Base-by-base conservation (phyloP, 1,139 yeast genomes). In the Saccharomyces hybrid region DNA sequence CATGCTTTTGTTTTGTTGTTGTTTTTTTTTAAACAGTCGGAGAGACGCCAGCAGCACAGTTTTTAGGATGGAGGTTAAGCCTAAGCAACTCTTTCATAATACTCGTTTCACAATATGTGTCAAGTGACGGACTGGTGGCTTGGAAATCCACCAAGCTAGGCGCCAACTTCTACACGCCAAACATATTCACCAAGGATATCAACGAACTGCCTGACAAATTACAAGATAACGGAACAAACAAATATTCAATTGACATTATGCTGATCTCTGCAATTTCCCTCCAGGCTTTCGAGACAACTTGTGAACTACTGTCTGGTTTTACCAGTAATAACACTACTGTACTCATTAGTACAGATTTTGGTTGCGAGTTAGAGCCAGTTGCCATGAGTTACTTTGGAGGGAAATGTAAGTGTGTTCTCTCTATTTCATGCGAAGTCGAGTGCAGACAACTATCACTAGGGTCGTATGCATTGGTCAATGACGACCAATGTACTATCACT, bases 21-120 rank as follows among this genome's bases (percentile, higher is more conserved):
- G 0, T 6, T 51, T 54, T 25, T 51, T 50, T 16, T 38, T 41
- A 48, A 6, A 48, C 49, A 56, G 64, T 63, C 30, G 69, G 69
- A 50, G 69, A 65, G 13, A 60, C 68, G 13, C 67, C 69, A 20
- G 61, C 63, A 11, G 60, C 65, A 13, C 66, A 63, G 44, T 60
- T 65, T 49, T 30, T 62, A 44, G 64, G 67, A n/a, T 65, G 69
- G 69, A 64, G 68, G 51, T 52, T 65, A 28, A 63, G 66, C 44
- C 54, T 63, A 3, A 59, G 64, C 11, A 61, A 60, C 48, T 58
- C 64, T 9, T 61, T 63, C 49, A 58, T 61, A 8, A 59, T 65
- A 13, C 54, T 63, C 30, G 63, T 63, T 9, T 63, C 67, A 8
- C 58, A 56, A 14, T 61, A 57, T 49, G 61, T 63, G 16, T 60